These are phyloP conservation scores for Helicocarpus griseus DNA, from an alignment of 2,329 filamentous ascomycete genomes.

Conservation along the genomic window DNA sequence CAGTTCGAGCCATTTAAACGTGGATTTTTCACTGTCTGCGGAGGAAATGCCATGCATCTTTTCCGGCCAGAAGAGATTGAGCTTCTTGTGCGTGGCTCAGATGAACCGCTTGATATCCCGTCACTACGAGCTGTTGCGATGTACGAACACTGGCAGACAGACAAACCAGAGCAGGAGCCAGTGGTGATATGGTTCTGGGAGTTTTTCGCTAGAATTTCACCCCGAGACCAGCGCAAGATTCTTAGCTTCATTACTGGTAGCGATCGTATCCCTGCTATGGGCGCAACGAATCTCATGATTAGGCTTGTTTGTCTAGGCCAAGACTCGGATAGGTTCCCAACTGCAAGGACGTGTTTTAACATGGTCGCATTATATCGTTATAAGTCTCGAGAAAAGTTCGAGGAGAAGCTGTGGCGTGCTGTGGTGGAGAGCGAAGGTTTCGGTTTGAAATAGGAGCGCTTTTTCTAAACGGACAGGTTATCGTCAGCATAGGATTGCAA, in stretches of 20 bases:
- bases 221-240: constrained; percentile 64
- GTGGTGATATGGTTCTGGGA: constrained; percentile 85
- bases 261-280: constrained; percentile 82
- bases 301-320: constrained; percentile 66
- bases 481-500: too few relatives aligned
- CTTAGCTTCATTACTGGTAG: constrained; percentile 83
- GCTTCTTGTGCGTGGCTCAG: constrained; percentile 72
- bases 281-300: constrained; percentile 68
- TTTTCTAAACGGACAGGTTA: too few relatives aligned
- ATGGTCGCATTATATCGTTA: constrained; percentile 69
- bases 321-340: constrained; percentile 65
- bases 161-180: constrained; percentile 48
- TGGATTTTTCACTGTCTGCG: constrained; percentile 86
- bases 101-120: constrained; percentile 69
- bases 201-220: constrained; percentile 56
- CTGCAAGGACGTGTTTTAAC: constrained; percentile 88
- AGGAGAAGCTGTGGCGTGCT: constrained; percentile 68
- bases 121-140: constrained; percentile 66
- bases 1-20: constrained; percentile 93
- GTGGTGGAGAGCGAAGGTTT: constrained; percentile 89
- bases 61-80: constrained; percentile 91
- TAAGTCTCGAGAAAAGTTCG: constrained; percentile 54
- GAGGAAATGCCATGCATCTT: constrained; percentile 74
- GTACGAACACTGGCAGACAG: constrained; percentile 68
- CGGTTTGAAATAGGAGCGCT: constrained; percentile 74